Base-by-base conservation (phyloP, 805 yeast genomes). In the Kurtzmaniella cleridarum region DNA sequence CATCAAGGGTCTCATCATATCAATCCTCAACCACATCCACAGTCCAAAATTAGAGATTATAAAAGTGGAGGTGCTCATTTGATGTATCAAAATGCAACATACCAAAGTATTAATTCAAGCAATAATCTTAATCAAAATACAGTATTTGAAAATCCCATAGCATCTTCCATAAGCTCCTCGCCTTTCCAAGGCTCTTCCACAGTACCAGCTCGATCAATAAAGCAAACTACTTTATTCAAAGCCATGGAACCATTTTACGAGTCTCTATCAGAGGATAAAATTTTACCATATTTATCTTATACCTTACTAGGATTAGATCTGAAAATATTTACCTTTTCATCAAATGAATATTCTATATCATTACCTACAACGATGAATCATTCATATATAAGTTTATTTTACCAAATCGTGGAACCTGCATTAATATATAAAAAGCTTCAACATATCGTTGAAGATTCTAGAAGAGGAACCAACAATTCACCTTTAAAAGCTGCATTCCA, bases 331-430 rank as follows among this genome's bases (percentile, higher is more conserved):
- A 69, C 77, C 1, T 67, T 78, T 40, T 55, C 57, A 13, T 50
- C 53, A 6, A 60, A 60, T 14, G 57, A 64, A 5, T 20, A 44
- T 27, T 32, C 36, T 11, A 41, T 58, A n/a, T 53, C 47, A 30
- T 50, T 64, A 16, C 90, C 93, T 1, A 44, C 57, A 1, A 65
- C 67, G 32, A 57, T 83, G 12, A 75, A 79, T 18, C 73, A 72
- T 43, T 75, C 88, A 5, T 64, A 75, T 17, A 69, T 81, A 33
- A 79, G 79, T 0, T 49, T 79, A 20, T 55, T 86, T 26, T 76
- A 72, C 40, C 56, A 69, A 20, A 60, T 84, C 1, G 62, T 82
- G 30, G 96, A 89, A 55, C 83, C 88, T 1, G 91, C 86, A 0
- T 59, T 89, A 27, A 60, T 88, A 2, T 86, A 75, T 58, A 70